phyloP scores from a whole-genome alignment of 208 protist species.

The Leptomonas pyrrhocoris region DNA sequence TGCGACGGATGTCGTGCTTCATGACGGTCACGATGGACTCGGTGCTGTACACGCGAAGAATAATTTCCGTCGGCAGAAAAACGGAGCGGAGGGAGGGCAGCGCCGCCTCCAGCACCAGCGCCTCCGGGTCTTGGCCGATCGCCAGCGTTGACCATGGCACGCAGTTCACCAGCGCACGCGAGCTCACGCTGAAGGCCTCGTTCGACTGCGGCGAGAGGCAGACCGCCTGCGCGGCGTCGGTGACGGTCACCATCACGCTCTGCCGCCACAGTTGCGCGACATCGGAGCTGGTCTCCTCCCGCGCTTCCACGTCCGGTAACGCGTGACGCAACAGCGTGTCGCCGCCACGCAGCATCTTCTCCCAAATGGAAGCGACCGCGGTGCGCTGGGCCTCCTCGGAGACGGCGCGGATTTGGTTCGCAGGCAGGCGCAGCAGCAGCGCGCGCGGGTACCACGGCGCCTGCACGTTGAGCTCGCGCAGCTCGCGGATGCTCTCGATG shows the following conservation, averaged over 20 bases:
- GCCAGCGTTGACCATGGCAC: constrained; percentile 43
- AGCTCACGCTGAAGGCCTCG: constrained; percentile 68
- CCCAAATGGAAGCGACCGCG: constrained; percentile 45
- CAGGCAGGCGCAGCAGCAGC: constrained; percentile 53
- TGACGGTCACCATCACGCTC: constrained; percentile 66
- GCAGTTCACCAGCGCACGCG: constrained; percentile 47
- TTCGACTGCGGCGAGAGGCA: constrained; percentile 74
- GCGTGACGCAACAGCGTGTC: constrained; percentile 47
- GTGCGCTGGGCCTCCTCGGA: constrained; percentile 43
- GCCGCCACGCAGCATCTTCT: constrained; percentile 57
- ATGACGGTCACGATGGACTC: constrained; percentile 61
- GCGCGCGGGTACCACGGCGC: constrained; percentile 50
- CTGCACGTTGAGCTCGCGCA: constrained; percentile 57
- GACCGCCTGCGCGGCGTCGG: constrained; percentile 55
- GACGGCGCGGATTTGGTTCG: constrained; percentile 45
- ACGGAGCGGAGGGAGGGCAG: constrained; percentile 53
- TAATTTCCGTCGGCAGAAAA: constrained; percentile 65
- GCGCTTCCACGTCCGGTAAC: constrained; percentile 32
- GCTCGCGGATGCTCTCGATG: constrained; percentile 71
- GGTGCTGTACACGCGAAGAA: constrained; percentile 67
- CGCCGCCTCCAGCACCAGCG: constrained; percentile 60
- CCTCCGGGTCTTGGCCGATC: constrained; percentile 35
- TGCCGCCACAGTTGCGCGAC: constrained; percentile 43
- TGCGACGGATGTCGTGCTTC: constrained; percentile 67
- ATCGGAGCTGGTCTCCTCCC: constrained; percentile 17